Evolutionary conservation across 257 asterid genomes (phyloP).

Genomic region (Solanum ossicruentum): DNA sequence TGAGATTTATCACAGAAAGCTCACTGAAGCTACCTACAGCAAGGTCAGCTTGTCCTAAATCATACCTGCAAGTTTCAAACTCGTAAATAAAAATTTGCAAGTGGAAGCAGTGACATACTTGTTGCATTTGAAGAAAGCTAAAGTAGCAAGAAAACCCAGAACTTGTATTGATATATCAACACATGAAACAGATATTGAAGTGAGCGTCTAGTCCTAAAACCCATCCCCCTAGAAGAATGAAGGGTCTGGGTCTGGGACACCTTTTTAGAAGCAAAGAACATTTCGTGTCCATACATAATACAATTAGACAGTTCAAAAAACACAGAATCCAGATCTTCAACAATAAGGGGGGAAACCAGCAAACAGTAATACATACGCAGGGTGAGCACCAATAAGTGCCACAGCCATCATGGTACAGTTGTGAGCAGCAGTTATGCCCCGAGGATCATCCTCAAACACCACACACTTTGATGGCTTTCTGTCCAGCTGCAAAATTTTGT

Average conservation of each 20-base stretch:
- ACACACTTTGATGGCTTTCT: conserved; percentile 93
- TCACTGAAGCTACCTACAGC: conserved; percentile 70
- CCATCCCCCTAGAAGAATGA: not conserved
- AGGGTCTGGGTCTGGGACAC: not conserved
- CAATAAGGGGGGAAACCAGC: not conserved
- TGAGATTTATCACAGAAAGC: conserved; percentile 80
- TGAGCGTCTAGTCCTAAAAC: not conserved
- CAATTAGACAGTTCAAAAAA: not conserved
- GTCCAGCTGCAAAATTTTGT: conserved; percentile 46
- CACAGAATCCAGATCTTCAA: not conserved
- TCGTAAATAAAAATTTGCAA: not conserved
- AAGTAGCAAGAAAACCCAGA: not conserved
- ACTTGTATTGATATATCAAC: not conserved
- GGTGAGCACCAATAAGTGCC: conserved; percentile 91
- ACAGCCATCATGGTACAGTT: conserved; percentile 98
- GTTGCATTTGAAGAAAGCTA: not conserved
- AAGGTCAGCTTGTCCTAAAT: conserved; percentile 80
- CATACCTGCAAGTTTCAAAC: conserved; percentile 40
- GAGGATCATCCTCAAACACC: conserved; percentile 89
- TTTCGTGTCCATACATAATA: not conserved
- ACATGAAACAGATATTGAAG: not conserved
- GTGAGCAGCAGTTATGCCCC: conserved; percentile 94
- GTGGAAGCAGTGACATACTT: not conserved
- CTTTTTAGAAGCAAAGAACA: not conserved
- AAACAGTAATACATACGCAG: conserved; percentile 51